A percentile compares a stretch with the other conserved stretches of the same genome.
Evolutionary conservation across 2,329 filamentous ascomycete genomes (phyloP).

Genomic region (Aquanectria penicillioides): DNA sequence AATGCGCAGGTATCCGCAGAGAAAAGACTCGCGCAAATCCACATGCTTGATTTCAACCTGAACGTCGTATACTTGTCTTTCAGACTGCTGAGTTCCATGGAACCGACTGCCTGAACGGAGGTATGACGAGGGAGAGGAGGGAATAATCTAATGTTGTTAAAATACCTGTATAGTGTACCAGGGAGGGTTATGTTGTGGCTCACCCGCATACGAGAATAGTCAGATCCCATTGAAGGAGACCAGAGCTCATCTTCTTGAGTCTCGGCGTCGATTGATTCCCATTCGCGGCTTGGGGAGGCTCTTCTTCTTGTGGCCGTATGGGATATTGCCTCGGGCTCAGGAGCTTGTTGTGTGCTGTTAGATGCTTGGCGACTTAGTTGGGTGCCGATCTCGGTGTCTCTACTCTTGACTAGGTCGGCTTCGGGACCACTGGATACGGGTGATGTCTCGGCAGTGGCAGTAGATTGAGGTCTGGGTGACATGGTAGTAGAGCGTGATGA

Average conservation of each 20-base stretch:
- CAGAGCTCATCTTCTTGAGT: constrained; percentile 44
- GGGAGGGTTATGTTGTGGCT: constrained; percentile 23
- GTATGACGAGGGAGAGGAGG: constrained; percentile 85
- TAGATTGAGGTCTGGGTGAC: constrained; percentile 54
- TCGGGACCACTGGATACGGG: constrained; percentile 45
- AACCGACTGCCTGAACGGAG: constrained; percentile 90
- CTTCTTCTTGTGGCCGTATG: constrained; percentile 26
- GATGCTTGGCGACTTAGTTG: constrained; percentile 37
- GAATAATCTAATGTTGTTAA: constrained; percentile 66
- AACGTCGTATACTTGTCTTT: constrained; percentile 92
- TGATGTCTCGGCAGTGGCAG: constrained; percentile 46
- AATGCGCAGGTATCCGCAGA: constrained; percentile 95
- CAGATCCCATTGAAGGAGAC: constrained; percentile 51
- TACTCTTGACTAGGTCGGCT: constrained; percentile 48
- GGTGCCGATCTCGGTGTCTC: constrained; percentile 38
- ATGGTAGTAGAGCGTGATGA: constrained; percentile 54
- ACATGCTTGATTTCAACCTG: constrained; percentile 98
- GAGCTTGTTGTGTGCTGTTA: constrained; percentile 28
- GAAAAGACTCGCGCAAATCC: constrained; percentile 90
- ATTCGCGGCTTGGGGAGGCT: constrained; percentile 31
- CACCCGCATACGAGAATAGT: constrained; percentile 51
- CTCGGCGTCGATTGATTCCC: constrained; percentile 36
- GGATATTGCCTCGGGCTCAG: constrained; percentile 29
- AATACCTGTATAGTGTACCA: constrained; percentile 15
- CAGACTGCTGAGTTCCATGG: constrained; percentile 89